These are phyloP conservation scores for Peltaster fructicola DNA, from an alignment of 2,329 filamentous ascomycete genomes.

Conservation along the genomic window DNA sequence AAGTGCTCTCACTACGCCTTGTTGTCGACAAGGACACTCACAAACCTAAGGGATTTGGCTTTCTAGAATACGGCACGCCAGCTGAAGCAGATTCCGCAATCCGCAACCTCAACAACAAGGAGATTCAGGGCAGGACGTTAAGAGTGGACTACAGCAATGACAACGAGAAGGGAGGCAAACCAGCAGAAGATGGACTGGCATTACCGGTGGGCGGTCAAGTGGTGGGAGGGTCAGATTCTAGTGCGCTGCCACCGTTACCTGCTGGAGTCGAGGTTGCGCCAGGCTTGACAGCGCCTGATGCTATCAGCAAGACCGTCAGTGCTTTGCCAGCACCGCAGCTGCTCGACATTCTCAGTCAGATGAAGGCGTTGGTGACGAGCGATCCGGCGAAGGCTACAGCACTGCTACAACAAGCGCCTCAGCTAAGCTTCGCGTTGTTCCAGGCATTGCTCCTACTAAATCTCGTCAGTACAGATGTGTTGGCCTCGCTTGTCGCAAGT, in stretches of 20 bases:
- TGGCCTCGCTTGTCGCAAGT: slow-evolving; percentile 60
- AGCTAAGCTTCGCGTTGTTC: slow-evolving; percentile 88
- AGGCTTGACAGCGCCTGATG: slow-evolving; percentile 69
- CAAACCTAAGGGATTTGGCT: slow-evolving; percentile 88
- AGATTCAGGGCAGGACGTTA: slow-evolving; percentile 86
- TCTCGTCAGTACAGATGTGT: slow-evolving; percentile 68
- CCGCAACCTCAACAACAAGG: slow-evolving; percentile 85
- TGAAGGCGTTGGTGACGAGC: slow-evolving; percentile 72
- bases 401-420: slow-evolving; percentile 72
- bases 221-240: slow-evolving; percentile 22
- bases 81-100: slow-evolving; percentile 88
- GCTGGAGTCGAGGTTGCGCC: slow-evolving; percentile 69
- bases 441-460: slow-evolving; percentile 86
- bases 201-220: slow-evolving; percentile 5
- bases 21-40: slow-evolving; percentile 94
- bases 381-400: slow-evolving; percentile 75
- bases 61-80: slow-evolving; percentile 85
- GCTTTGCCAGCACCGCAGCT: slow-evolving; percentile 76
- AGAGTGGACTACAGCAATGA: slow-evolving; percentile 94
- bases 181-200: slow-evolving; percentile 13
- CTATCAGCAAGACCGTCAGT: slow-evolving; percentile 78
- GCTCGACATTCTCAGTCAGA: slow-evolving; percentile 81
- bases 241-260: slow-evolving; percentile 59
- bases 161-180: slow-evolving; percentile 34
- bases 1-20: slow-evolving; percentile 78